Evolutionary conservation across 139 green algal genomes (phyloP).

Genomic region (Cymbomonas tetramitiformis): DNA sequence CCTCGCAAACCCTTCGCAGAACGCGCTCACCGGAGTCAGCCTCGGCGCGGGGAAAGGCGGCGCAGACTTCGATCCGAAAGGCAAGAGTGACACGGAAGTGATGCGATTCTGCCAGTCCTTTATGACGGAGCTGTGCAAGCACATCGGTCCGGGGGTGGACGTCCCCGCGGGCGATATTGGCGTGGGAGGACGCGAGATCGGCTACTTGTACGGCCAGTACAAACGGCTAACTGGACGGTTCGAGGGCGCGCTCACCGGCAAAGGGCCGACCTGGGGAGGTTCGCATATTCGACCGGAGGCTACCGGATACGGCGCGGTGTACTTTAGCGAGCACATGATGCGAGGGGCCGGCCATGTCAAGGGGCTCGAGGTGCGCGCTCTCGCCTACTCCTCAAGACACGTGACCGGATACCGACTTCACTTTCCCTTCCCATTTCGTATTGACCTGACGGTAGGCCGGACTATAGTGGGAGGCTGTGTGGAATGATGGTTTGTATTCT

Average conservation of each 20-base stretch:
- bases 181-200: constrained; percentile 52
- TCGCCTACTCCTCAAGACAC: too few species aligned
- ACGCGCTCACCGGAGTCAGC: neutral
- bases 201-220: constrained; percentile 74
- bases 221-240: constrained; percentile 51
- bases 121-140: constrained; percentile 54
- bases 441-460: too few species aligned
- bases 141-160: constrained; percentile 32
- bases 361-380: neutral
- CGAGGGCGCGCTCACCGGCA: constrained; percentile 53
- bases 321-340: constrained; percentile 47
- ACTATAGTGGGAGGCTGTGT: too few species aligned
- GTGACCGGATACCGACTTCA: too few species aligned
- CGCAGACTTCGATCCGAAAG: constrained; percentile 69
- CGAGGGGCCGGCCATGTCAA: too few species aligned
- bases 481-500: too few species aligned
- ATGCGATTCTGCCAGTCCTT: constrained; percentile 41
- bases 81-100: constrained; percentile 45
- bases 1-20: too few species aligned
- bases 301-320: constrained; percentile 64
- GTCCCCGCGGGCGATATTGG: constrained; percentile 73
- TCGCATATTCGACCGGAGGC: constrained; percentile 60
- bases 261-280: constrained; percentile 53
- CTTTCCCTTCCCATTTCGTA: too few species aligned
- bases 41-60: constrained; percentile 43